These are phyloP conservation scores for Phytophthora tentaculata DNA, from an alignment of 352 stramenopile species.

Conservation along the genomic window DNA sequence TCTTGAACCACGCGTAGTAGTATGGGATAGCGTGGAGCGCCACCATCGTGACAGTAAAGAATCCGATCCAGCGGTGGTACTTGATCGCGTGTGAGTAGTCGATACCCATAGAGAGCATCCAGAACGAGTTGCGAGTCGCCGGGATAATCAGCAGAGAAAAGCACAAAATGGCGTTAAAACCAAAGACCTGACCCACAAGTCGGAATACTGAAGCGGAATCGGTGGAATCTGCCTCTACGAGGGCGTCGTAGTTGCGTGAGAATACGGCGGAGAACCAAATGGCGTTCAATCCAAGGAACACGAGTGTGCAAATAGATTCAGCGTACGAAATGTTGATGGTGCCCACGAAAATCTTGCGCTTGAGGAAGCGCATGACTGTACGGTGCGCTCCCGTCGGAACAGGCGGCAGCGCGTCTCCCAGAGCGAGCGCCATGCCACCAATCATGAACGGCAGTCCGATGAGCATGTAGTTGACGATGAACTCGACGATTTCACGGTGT, in stretches of 20 bases:
- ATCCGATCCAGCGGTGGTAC: slow-evolving; percentile 89
- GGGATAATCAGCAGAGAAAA: slow-evolving; percentile 71
- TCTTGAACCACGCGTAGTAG: slow-evolving; percentile 72
- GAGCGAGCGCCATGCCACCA: slow-evolving; percentile 65
- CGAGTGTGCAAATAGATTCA: slow-evolving; percentile 67
- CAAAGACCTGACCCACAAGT: slow-evolving; percentile 65
- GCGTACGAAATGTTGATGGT: slow-evolving; percentile 82
- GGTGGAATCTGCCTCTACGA: slow-evolving; percentile 55
- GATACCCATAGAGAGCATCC: slow-evolving; percentile 84
- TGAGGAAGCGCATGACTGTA: slow-evolving; percentile 80
- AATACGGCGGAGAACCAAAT: slow-evolving; percentile 87
- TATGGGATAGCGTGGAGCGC: slow-evolving; percentile 72
- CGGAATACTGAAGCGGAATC: slow-evolving; percentile 54
- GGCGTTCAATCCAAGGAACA: slow-evolving; percentile 79
- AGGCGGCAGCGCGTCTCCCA: slow-evolving; percentile 71
- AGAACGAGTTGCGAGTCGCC: slow-evolving; percentile 80
- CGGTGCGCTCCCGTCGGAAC: slow-evolving; percentile 75
- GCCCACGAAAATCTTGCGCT: slow-evolving; percentile 79
- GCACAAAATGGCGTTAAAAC: slow-evolving; percentile 79
- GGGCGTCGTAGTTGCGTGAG: slow-evolving; percentile 60
- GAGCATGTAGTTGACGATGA: slow-evolving; percentile 72
- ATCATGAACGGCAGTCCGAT: slow-evolving; percentile 81
- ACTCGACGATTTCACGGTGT: slow-evolving; percentile 78
- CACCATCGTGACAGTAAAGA: slow-evolving; percentile 72
- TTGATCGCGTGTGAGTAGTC: slow-evolving; percentile 90